Base-by-base conservation (phyloP, 2,329 filamentous ascomycete species). In the Decorospora gaudefroyi region DNA sequence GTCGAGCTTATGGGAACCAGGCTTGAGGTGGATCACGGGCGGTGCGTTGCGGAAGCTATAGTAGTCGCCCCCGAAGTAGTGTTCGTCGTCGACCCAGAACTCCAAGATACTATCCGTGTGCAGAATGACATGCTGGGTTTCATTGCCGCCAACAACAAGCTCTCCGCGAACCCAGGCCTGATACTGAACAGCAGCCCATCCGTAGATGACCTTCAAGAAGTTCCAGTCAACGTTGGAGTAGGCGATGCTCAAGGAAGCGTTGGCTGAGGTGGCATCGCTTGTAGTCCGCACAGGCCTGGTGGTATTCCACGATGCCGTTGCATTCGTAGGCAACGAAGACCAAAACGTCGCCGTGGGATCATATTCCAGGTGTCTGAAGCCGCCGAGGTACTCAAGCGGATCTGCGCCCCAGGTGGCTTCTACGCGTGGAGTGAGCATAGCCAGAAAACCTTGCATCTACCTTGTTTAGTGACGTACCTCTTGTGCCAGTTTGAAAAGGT, bases 391-490 rank as follows among this genome's bases (percentile, higher is more conserved):
- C 51, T 82, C 79, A 27, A 83, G 68, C 25, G 80, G 80, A 67
- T 83, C 80, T 21, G 79, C 75, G 26, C 79, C 79, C 80, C 80
- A 83, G 17, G 76, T 68, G 15, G 77, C 77, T 67, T 83, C 80
- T 81, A 44, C 19, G 31, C 1, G 16, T 27, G n/a, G 12, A 23
- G 42, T 61, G 31, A 67, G 52, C 31, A 49, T 25, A 11, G 10
- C 13, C 4, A 8, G 18, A 2, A n/a, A 13, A 16, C 31, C 18
- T 31, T 35, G 30, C 18, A 16, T 38, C 22, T 32, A 36, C 13
- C 17, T 5, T 12, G 27, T 9, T 12, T 12, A 30, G 35, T 13
- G 12, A 46, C 73, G 58, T 73, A 77, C 79, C 79, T 77, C 80
- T 71, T 41, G 79, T 83, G 47, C 81, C 81, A 42, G 78, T 76